Percentiles rank a stretch among this genome's conserved stretches.
Evolutionary conservation across 257 asterid genomes (phyloP).

Genomic region (Forsythia viridissima): DNA sequence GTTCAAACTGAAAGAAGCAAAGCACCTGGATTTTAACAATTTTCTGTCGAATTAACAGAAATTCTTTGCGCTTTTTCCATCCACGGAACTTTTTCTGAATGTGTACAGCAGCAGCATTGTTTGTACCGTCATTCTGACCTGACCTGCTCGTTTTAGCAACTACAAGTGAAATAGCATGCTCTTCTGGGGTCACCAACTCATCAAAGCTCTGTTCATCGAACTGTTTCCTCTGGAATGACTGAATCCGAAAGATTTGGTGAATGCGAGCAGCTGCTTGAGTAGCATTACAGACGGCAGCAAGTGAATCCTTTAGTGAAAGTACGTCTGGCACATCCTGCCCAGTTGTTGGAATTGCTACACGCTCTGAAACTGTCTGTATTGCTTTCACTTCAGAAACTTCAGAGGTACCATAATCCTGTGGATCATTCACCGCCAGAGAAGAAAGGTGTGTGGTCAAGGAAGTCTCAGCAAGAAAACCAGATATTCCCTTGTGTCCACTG

Average conservation of each 20-base stretch:
- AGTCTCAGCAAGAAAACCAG: conserved; percentile 91
- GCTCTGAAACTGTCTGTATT: conserved; percentile 66
- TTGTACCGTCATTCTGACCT: conserved; percentile 51
- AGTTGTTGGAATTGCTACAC: conserved; percentile 65
- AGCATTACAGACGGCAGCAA: conserved; percentile 93
- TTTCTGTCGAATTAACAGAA: conserved; percentile 67
- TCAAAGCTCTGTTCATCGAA: conserved; percentile 43
- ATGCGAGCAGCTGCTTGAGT: conserved; percentile 94
- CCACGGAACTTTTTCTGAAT: conserved; percentile 97
- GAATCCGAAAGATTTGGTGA: conserved; percentile 79
- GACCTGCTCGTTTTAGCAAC: conserved; percentile 61
- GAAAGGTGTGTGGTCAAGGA: conserved; percentile 71
- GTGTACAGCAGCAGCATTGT: conserved; percentile 73
- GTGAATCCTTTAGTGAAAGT: conserved; percentile 81
- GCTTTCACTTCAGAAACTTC: conserved; percentile 46
- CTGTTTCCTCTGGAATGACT: conserved; percentile 87
- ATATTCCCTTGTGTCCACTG: conserved; percentile 90
- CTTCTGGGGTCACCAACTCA: conserved; percentile 48
- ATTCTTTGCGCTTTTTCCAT: conserved; percentile 84
- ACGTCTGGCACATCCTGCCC: conserved; percentile 69
- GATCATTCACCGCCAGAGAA: conserved; percentile 58
- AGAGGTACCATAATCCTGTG: conserved; percentile 38
- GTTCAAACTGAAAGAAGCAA: conserved; percentile 19
- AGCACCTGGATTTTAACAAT: conserved; percentile 93
- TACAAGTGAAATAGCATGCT: conserved; percentile 57